Evolutionary conservation across 2,329 filamentous ascomycete genomes (phyloP).

Genomic region (Xylariaceae sp.): DNA sequence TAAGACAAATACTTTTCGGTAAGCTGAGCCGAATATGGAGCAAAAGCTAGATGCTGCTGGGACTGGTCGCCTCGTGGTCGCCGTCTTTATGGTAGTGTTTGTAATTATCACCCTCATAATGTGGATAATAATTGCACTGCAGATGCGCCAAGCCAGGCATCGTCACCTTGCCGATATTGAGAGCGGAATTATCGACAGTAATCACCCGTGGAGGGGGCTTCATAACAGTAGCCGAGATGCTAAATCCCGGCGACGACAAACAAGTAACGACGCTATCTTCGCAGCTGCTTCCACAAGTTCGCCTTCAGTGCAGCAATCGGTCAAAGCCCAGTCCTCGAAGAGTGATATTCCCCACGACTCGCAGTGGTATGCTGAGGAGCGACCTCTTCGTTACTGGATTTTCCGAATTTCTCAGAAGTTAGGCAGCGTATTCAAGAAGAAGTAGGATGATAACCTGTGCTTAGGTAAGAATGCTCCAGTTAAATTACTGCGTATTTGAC

Average conservation of each 20-base stretch:
- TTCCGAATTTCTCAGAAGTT: no score
- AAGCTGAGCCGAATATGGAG: not conserved
- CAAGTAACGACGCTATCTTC: no score
- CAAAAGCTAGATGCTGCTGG: not conserved
- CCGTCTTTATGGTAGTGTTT: not conserved
- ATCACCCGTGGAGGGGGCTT: not conserved
- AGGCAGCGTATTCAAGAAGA: no score
- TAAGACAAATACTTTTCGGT: not conserved
- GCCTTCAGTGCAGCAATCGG: not conserved
- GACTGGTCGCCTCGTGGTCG: not conserved
- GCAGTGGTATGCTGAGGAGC: conserved; percentile 26
- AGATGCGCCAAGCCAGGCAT: not conserved
- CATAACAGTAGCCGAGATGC: not conserved
- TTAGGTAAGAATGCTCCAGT: no score
- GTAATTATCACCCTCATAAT: not conserved
- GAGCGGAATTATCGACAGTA: not conserved
- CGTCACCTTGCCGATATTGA: not conserved
- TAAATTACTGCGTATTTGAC: no score
- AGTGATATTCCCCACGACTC: not conserved
- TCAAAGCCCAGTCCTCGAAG: not conserved
- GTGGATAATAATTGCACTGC: not conserved
- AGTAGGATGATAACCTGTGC: no score
- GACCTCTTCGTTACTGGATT: conserved; percentile 48
- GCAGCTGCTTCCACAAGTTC: not conserved
- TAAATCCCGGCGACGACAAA: not conserved